Evolutionary conservation across 2,329 filamentous ascomycete genomes (phyloP).

Genomic region (Monosporascus sp.): DNA sequence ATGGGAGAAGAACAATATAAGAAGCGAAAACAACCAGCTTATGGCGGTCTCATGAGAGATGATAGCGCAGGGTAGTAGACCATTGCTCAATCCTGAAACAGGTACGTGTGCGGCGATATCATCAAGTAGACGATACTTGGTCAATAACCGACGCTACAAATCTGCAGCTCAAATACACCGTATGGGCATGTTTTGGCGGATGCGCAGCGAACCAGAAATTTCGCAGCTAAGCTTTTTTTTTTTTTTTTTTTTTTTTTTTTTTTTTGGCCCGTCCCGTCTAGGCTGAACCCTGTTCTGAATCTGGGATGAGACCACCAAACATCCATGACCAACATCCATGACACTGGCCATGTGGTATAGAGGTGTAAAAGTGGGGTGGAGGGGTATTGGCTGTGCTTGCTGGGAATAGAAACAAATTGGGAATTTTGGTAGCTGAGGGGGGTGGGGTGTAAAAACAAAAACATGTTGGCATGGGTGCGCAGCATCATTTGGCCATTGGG

Average conservation of each 20-base stretch:
- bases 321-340: slow-evolving; percentile 15
- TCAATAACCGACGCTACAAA: background rate
- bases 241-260: background rate
- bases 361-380: slow-evolving; percentile 16
- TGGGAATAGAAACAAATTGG: too few relatives aligned
- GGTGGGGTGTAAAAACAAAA: background rate
- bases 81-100: background rate
- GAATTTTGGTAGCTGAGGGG: too few relatives aligned
- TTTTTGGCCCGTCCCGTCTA: background rate
- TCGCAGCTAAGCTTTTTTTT: background rate
- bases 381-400: background rate
- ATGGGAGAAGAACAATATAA: background rate
- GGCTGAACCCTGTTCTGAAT: slow-evolving; percentile 11
- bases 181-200: background rate
- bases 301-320: slow-evolving; percentile 4
- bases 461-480: background rate
- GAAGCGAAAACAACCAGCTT: background rate
- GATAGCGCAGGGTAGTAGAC: background rate
- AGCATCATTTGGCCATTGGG: background rate
- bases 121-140: background rate
- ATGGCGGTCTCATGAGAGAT: background rate
- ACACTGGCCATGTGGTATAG: slow-evolving; percentile 26
- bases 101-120: background rate
- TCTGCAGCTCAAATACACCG: background rate
- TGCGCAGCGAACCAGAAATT: background rate